Evolutionary conservation across 1,284 basidiomycete genomes (phyloP).

Genomic region (Phylloporus sp.): DNA sequence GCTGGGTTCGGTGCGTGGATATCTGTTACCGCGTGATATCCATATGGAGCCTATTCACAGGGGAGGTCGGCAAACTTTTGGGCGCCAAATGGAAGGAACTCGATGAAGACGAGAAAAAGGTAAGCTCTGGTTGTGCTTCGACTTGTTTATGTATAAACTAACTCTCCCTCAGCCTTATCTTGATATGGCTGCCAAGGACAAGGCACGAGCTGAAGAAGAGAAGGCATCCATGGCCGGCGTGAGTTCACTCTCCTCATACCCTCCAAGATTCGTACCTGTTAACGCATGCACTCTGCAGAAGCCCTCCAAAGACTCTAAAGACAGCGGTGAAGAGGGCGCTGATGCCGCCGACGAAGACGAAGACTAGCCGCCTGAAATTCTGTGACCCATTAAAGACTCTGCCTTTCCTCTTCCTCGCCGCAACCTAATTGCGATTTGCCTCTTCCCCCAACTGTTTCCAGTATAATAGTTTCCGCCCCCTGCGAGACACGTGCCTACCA

Average conservation of each 20-base stretch:
- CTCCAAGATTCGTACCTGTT: neutral
- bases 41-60: slow-evolving; percentile 38
- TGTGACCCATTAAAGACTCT: slow-evolving; percentile 21
- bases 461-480: slow-evolving; percentile 28
- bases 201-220: slow-evolving; percentile 81
- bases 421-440: slow-evolving; percentile 26
- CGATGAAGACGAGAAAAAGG: slow-evolving; percentile 85
- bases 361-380: slow-evolving; percentile 35
- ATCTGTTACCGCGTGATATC: slow-evolving; percentile 8
- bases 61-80: slow-evolving; percentile 86
- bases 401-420: slow-evolving; percentile 5
- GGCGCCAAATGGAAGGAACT: slow-evolving; percentile 93
- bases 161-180: slow-evolving; percentile 82
- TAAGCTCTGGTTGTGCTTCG: slow-evolving; percentile 33
- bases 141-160: neutral
- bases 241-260: slow-evolving; percentile 28
- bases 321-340: slow-evolving; percentile 47
- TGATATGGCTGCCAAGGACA: slow-evolving; percentile 87
- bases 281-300: slow-evolving; percentile 11
- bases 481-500: slow-evolving; percentile 37
- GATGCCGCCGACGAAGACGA: slow-evolving; percentile 64
- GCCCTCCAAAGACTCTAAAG: slow-evolving; percentile 46
- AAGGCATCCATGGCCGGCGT: slow-evolving; percentile 79
- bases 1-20: slow-evolving; percentile 81
- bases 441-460: slow-evolving; percentile 11